Conservation (phyloP, 202 grass and related monocot species). For the Zoysia matrella region DNA sequence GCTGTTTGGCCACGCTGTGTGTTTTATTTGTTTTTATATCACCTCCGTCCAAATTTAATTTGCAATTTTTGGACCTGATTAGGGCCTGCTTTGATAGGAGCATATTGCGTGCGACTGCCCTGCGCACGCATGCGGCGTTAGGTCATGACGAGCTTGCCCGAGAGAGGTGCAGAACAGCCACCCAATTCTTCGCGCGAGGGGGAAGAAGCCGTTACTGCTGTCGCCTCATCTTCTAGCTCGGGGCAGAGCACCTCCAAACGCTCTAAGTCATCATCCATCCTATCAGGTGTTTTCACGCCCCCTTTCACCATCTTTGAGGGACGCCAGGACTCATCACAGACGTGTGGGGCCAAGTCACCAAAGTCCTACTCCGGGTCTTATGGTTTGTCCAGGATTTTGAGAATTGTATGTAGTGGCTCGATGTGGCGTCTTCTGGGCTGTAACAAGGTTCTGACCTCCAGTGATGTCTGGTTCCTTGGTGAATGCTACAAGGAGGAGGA, state of each 20-base stretch:
- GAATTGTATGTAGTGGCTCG: constrained; percentile 54
- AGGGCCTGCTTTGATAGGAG: constrained; percentile 5
- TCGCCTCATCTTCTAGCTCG: constrained; percentile 28
- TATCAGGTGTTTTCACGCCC: constrained; percentile 58
- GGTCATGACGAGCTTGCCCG: constrained; percentile 93
- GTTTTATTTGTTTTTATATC: background rate
- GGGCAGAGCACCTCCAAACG: constrained; percentile 50
- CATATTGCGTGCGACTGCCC: background rate
- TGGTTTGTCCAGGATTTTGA: constrained; percentile 79
- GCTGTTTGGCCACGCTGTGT: background rate
- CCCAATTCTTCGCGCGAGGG: no score
- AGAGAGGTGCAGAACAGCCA: background rate
- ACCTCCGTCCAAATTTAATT: background rate
- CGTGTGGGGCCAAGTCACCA: constrained; percentile 31
- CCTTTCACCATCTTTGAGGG: constrained; percentile 33
- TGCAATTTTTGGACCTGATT: background rate
- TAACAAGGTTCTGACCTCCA: constrained; percentile 42
- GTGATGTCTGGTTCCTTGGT: constrained; percentile 86
- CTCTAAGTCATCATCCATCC: constrained; percentile 57
- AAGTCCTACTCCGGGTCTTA: constrained; percentile 51
- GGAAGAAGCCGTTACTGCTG: background rate
- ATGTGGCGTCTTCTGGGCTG: constrained; percentile 63
- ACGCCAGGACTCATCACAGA: constrained; percentile 31
- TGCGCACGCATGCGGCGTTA: constrained; percentile 48
- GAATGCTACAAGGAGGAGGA: constrained; percentile 71